Conservation (phyloP, 345 rosid species). For the Rubroshorea leprosula region DNA sequence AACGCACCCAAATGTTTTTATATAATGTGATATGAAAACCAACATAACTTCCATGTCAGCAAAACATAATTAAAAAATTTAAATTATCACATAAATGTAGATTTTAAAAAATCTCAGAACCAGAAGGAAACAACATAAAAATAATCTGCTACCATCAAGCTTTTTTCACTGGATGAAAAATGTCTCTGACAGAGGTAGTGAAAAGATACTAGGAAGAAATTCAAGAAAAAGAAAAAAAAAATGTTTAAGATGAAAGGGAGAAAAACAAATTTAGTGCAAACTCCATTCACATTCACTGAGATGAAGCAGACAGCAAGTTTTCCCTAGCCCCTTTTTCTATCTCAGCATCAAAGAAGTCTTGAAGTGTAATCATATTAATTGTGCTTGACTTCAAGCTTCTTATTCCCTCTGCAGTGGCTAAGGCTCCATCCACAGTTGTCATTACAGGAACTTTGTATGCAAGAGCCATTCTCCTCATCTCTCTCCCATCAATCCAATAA, state of each 20-base stretch:
- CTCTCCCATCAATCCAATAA: slow-evolving; percentile 81
- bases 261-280: background rate
- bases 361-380: slow-evolving; percentile 71
- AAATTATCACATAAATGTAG: no score
- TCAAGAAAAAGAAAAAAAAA: no score
- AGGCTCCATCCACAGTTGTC: slow-evolving; percentile 92
- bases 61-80: no score
- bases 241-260: background rate
- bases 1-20: no score
- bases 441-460: slow-evolving; percentile 91
- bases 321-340: slow-evolving; percentile 15
- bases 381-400: slow-evolving; percentile 62
- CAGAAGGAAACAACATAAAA: no score
- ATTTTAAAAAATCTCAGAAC: no score
- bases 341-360: slow-evolving; percentile 65
- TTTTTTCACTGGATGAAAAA: no score
- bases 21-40: no score
- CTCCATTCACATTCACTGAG: slow-evolving; percentile 23
- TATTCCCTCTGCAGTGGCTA: slow-evolving; percentile 85
- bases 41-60: no score
- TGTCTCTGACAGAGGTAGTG: no score
- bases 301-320: slow-evolving; percentile 41
- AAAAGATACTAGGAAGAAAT: no score
- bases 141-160: no score
- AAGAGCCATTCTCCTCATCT: slow-evolving; percentile 88